phyloP scores from a whole-genome alignment of 192 early-diverging fungal genomes.

The Entophlyctis luteolus region DNA sequence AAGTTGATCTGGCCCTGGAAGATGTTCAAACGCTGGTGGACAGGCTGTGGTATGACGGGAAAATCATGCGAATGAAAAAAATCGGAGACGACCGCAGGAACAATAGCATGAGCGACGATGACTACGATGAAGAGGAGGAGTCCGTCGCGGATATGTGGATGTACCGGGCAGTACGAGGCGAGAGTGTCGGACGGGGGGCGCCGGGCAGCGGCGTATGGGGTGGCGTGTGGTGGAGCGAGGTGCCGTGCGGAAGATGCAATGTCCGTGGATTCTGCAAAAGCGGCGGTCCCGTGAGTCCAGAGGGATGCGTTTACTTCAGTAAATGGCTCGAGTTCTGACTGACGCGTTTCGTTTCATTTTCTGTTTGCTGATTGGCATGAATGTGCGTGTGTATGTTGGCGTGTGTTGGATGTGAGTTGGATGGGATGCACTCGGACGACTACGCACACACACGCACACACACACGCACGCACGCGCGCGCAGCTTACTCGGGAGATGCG shows the following conservation, averaged over 20 bases:
- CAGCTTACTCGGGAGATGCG: no score
- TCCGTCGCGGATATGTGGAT: slow-evolving; percentile 53
- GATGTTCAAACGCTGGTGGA: slow-evolving; percentile 79
- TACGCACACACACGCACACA: no score
- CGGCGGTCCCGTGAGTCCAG: slow-evolving; percentile 70
- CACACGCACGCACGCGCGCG: no score
- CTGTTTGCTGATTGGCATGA: no score
- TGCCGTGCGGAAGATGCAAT: slow-evolving; percentile 87
- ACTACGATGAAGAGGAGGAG: slow-evolving; percentile 48
- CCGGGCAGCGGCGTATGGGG: neutral
- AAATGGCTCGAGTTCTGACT: slow-evolving; percentile 61
- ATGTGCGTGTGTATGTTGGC: no score
- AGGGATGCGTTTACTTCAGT: slow-evolving; percentile 73
- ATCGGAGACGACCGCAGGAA: slow-evolving; percentile 29
- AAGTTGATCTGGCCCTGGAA: slow-evolving; percentile 62
- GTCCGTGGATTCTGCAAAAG: slow-evolving; percentile 73
- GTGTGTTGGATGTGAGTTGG: no score
- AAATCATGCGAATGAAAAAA: slow-evolving; percentile 65
- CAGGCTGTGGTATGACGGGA: slow-evolving; percentile 81
- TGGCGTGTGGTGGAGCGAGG: slow-evolving; percentile 51
- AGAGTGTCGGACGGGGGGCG: slow-evolving; percentile 9
- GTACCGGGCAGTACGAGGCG: slow-evolving; percentile 65
- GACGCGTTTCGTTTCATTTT: no score
- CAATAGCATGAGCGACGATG: slow-evolving; percentile 49
- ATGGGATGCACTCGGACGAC: no score